phyloP scores from a whole-genome alignment of 2,329 filamentous ascomycete species.

The Corniculantispora saksenae region DNA sequence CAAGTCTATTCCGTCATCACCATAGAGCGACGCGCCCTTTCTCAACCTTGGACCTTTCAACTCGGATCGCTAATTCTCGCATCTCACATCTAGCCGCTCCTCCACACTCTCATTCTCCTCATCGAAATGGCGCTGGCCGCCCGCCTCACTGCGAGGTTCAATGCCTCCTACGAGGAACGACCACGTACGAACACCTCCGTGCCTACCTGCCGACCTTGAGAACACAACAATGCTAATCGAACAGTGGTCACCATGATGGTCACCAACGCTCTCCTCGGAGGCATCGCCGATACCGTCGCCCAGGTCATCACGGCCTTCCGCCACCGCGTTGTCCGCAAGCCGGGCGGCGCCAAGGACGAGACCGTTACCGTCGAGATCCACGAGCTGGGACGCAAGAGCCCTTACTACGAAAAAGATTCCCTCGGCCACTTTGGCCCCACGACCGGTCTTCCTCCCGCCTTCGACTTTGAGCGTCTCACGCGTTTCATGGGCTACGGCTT shows the following conservation, averaged over 20 bases:
- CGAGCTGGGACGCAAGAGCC: slow-evolving; percentile 80
- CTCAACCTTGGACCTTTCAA: not conserved
- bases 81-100: slow-evolving; percentile 66
- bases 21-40: no score
- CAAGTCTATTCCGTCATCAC: not conserved
- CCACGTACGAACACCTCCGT: slow-evolving; percentile 59
- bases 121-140: slow-evolving; percentile 87
- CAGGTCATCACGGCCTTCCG: slow-evolving; percentile 87
- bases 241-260: slow-evolving; percentile 97
- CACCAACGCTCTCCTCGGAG: slow-evolving; percentile 92
- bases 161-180: slow-evolving; percentile 87
- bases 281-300: slow-evolving; percentile 93
- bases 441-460: slow-evolving; percentile 68
- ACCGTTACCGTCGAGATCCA: slow-evolving; percentile 83
- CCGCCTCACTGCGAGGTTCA: slow-evolving; percentile 83
- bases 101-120: slow-evolving; percentile 82
- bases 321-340: slow-evolving; percentile 64
- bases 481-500: slow-evolving; percentile 98
- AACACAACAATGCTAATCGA: slow-evolving; percentile 8
- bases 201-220: not conserved
- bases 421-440: slow-evolving; percentile 51
- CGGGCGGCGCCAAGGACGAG: slow-evolving; percentile 65
- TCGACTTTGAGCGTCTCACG: slow-evolving; percentile 92
- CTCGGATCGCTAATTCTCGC: slow-evolving; percentile 21
- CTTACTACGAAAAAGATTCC: slow-evolving; percentile 64